Percentiles rank a stretch among this genome's conserved stretches.
These are phyloP conservation scores for Neofusicoccum kwambonambiense DNA, from an alignment of 2,329 filamentous ascomycete genomes.

Conservation along the genomic window DNA sequence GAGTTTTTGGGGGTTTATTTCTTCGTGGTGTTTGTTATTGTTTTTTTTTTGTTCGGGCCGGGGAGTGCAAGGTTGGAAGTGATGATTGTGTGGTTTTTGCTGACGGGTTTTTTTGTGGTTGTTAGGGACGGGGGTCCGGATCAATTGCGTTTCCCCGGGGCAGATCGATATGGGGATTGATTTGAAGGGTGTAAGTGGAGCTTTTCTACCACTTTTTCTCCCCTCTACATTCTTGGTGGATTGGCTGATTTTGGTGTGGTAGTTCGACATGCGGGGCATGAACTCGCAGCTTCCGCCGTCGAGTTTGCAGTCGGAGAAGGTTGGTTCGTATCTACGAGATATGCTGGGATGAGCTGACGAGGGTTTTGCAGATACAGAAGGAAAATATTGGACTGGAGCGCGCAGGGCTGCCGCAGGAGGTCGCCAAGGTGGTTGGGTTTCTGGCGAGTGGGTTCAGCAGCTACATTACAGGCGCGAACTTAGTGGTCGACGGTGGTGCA, in stretches of 20 bases:
- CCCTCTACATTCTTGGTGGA: no score
- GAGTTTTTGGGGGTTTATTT: not conserved
- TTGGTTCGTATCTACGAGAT: conserved; percentile 24
- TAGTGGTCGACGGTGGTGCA: conserved; percentile 62
- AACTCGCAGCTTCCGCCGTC: conserved; percentile 56
- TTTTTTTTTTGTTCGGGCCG: no score
- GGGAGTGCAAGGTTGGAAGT: no score
- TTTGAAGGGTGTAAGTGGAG: conserved; percentile 42
- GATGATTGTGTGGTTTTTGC: not conserved
- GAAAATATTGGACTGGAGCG: conserved; percentile 58
- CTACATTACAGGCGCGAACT: conserved; percentile 62
- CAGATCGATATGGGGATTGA: conserved; percentile 49
- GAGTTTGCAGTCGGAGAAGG: conserved; percentile 48
- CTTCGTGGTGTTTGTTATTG: no score
- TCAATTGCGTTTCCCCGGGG: conserved; percentile 54
- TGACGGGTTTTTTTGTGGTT: conserved; percentile 26
- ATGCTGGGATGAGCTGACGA: not conserved
- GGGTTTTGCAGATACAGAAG: conserved; percentile 40
- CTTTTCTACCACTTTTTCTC: no score
- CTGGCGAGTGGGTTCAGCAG: conserved; percentile 62
- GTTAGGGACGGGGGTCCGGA: conserved; percentile 51
- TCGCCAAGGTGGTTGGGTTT: conserved; percentile 61
- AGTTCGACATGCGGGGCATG: conserved; percentile 51
- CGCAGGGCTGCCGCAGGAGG: conserved; percentile 57
- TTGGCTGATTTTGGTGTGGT: no score